Evolutionary conservation across 2,329 filamentous ascomycete genomes (phyloP).

Genomic region (Dactylonectria macrodidyma): DNA sequence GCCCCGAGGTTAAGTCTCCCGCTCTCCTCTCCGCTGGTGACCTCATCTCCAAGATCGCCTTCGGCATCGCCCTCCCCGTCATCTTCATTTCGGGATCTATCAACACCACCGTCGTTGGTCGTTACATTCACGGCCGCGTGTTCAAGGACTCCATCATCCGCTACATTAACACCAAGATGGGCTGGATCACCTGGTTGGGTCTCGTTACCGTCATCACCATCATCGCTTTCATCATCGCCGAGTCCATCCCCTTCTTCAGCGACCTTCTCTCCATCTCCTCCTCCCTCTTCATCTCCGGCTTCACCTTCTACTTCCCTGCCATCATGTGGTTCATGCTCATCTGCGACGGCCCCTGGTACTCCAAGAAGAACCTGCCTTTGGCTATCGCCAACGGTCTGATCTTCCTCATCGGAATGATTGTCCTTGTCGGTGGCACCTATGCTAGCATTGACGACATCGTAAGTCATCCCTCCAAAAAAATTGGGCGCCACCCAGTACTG

Average conservation of each 20-base stretch:
- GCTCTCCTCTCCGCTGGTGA: slow-evolving; percentile 76
- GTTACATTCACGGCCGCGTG: slow-evolving; percentile 63
- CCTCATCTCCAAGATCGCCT: slow-evolving; percentile 75
- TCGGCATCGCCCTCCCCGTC: slow-evolving; percentile 78
- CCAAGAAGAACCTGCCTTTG: slow-evolving; percentile 49
- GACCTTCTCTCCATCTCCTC: slow-evolving; percentile 72
- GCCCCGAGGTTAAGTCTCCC: slow-evolving; percentile 73
- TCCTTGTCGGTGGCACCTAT: slow-evolving; percentile 53
- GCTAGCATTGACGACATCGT: slow-evolving; percentile 52
- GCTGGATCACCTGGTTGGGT: slow-evolving; percentile 69
- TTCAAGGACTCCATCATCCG: slow-evolving; percentile 60
- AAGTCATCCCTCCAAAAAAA: slow-evolving; percentile 29
- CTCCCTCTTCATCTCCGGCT: slow-evolving; percentile 64
- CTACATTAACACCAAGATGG: slow-evolving; percentile 64
- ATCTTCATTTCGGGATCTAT: slow-evolving; percentile 83
- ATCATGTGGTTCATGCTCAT: slow-evolving; percentile 61
- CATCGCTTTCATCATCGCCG: slow-evolving; percentile 79
- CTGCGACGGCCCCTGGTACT: slow-evolving; percentile 49
- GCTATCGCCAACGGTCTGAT: slow-evolving; percentile 45
- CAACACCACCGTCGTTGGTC: slow-evolving; percentile 66
- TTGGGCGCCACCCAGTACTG: slow-evolving; percentile 27
- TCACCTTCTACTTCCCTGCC: slow-evolving; percentile 60
- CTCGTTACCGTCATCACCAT: slow-evolving; percentile 73
- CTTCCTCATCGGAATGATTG: slow-evolving; percentile 51
- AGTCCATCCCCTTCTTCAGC: slow-evolving; percentile 81